These are phyloP conservation scores for Xylariaceae sp. DNA, from an alignment of 2,329 filamentous ascomycete genomes.

Conservation along the genomic window DNA sequence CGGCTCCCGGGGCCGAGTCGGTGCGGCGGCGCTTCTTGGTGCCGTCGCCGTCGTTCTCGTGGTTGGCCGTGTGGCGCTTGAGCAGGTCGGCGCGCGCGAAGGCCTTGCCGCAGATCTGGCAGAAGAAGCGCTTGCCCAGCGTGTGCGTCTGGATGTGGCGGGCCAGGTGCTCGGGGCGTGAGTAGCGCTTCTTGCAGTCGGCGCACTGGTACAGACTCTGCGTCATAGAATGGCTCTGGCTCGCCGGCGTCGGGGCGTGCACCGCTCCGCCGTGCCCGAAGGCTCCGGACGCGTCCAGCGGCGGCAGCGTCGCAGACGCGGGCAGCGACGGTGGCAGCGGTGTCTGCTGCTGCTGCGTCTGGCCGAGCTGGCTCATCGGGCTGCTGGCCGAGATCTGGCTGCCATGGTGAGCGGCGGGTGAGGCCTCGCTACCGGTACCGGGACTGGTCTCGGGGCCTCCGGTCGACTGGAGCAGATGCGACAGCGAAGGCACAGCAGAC, in stretches of 20 bases:
- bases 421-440: background rate
- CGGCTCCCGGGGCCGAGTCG: constrained; percentile 35
- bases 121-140: constrained; percentile 18
- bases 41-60: constrained; percentile 37
- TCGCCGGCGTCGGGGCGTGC: constrained; percentile 6
- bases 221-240: constrained; percentile 14
- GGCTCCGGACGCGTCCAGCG: background rate
- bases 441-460: constrained; percentile 3
- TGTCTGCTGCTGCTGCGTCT: too few species aligned
- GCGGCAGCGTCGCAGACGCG: constrained; percentile 3
- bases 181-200: constrained; percentile 44
- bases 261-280: too few species aligned
- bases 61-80: constrained; percentile 44
- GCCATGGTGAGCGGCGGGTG: background rate
- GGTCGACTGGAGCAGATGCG: constrained; percentile 12
- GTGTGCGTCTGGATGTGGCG: constrained; percentile 21
- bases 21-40: constrained; percentile 40
- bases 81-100: constrained; percentile 47
- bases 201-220: constrained; percentile 40
- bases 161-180: constrained; percentile 46
- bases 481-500: constrained; percentile 11
- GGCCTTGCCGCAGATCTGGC: constrained; percentile 42
- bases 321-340: constrained; percentile 2
- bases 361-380: too few species aligned
- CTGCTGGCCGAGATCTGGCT: too few species aligned